Evolutionary conservation across 2,329 filamentous ascomycete species (phyloP).

Genomic region (Fusarium sp.): DNA sequence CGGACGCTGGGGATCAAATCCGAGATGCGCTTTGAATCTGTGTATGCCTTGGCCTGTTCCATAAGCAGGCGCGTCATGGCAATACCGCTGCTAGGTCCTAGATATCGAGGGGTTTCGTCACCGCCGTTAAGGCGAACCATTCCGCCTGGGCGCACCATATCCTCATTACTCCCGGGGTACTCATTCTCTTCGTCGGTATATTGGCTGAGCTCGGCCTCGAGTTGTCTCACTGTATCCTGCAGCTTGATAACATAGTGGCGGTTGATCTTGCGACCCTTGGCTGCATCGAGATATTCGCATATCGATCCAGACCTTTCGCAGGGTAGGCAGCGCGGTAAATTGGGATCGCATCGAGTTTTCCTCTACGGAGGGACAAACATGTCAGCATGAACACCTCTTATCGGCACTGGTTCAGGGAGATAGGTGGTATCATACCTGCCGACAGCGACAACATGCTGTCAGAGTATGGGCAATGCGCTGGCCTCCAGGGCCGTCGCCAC

Average conservation of each 20-base stretch:
- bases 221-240: conserved; percentile 81
- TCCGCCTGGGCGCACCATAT: conserved; percentile 85
- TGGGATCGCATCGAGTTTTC: conserved; percentile 95
- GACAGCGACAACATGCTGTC: conserved; percentile 80
- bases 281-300: conserved; percentile 95
- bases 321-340: conserved; percentile 86
- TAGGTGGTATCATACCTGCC: conserved; percentile 65
- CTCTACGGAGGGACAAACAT: conserved; percentile 61
- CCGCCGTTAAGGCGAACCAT: conserved; percentile 84
- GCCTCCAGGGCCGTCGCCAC: conserved; percentile 58
- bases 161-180: conserved; percentile 74
- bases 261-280: conserved; percentile 84
- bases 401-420: conserved; percentile 9
- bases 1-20: conserved; percentile 83
- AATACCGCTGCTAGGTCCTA: conserved; percentile 94
- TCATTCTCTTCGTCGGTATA: conserved; percentile 79
- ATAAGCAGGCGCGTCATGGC: conserved; percentile 94
- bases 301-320: conserved; percentile 90
- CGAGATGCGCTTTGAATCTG: conserved; percentile 87
- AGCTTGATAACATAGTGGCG: conserved; percentile 92
- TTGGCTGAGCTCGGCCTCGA: conserved; percentile 82
- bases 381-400: conserved; percentile 22
- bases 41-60: conserved; percentile 94
- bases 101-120: conserved; percentile 84
- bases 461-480: conserved; percentile 78